Evolutionary conservation across 2,329 filamentous ascomycete genomes (phyloP).

Genomic region (Calonectria pauciramosa): DNA sequence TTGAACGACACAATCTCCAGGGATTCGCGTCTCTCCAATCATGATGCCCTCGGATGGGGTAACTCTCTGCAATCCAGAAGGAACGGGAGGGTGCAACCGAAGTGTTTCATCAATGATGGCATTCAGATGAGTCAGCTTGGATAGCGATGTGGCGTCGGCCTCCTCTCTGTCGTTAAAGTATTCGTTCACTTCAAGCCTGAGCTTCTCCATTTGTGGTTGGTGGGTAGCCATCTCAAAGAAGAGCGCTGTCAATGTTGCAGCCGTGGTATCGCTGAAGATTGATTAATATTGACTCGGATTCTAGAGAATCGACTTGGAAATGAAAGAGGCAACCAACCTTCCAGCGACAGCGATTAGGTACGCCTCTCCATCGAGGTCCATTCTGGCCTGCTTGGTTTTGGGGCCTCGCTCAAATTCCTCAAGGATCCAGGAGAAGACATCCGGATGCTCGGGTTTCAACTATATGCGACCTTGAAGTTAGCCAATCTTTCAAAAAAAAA

Average conservation of each 20-base stretch:
- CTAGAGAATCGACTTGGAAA: neutral
- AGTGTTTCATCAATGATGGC: constrained; percentile 33
- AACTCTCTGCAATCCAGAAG: neutral
- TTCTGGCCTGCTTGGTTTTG: constrained; percentile 16
- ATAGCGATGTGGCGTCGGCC: neutral
- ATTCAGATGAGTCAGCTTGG: neutral
- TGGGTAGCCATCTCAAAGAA: constrained; percentile 1
- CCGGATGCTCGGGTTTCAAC: constrained; percentile 39
- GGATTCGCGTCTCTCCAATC: neutral
- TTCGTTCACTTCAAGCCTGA: neutral
- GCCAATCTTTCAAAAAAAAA: neutral
- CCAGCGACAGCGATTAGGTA: constrained; percentile 24
- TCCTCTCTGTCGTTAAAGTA: neutral
- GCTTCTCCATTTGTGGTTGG: neutral
- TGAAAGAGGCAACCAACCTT: constrained; percentile 27
- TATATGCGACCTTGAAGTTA: neutral
- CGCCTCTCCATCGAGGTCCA: constrained; percentile 27
- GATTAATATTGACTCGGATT: neutral
- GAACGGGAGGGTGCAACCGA: neutral
- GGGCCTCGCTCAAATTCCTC: constrained; percentile 35
- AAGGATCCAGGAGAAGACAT: constrained; percentile 51
- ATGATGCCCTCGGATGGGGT: neutral
- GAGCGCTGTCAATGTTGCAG: neutral
- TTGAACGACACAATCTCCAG: neutral
- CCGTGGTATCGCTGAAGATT: neutral